These are phyloP conservation scores for Chlorella sorokiniana DNA, from an alignment of 139 green algal genomes.

Conservation along the genomic window DNA sequence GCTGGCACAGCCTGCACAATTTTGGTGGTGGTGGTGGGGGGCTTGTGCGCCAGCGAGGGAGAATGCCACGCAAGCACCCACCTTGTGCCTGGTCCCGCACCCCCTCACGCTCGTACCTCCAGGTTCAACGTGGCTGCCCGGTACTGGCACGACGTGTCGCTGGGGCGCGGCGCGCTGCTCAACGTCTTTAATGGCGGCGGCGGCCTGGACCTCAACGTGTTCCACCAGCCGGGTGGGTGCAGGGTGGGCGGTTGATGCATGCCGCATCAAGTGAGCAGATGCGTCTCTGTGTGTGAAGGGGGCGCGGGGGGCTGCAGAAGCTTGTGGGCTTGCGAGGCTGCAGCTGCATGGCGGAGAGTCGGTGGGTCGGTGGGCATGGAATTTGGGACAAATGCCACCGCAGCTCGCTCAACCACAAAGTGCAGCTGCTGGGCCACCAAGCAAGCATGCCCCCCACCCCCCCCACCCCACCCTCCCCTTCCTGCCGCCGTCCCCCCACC, in stretches of 20 bases:
- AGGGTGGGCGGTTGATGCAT: no score
- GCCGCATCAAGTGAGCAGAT: no score
- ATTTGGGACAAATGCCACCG: no score
- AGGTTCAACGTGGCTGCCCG: conserved; percentile 2
- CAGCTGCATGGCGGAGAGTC: not conserved
- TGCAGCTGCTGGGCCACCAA: no score
- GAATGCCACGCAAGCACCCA: not conserved
- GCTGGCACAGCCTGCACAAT: no score
- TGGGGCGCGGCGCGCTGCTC: conserved; percentile 5
- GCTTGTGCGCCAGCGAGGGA: no score
- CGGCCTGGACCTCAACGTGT: conserved; percentile 15
- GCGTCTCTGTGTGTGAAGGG: no score
- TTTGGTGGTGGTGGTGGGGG: no score
- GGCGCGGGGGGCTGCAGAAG: no score
- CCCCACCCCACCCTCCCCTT: not conserved
- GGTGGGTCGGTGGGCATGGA: not conserved
- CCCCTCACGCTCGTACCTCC: not conserved
- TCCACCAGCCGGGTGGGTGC: conserved; percentile 7
- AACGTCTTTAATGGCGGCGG: conserved; percentile 18
- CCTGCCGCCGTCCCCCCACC: not conserved
- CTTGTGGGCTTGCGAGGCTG: not conserved
- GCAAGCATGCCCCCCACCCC: not conserved
- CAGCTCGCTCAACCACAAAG: no score
- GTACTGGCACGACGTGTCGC: conserved; percentile 16
- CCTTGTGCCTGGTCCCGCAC: not conserved